These are phyloP conservation scores for Geranomyces michiganensis DNA, from an alignment of 192 early-diverging fungal species.

Conservation along the genomic window DNA sequence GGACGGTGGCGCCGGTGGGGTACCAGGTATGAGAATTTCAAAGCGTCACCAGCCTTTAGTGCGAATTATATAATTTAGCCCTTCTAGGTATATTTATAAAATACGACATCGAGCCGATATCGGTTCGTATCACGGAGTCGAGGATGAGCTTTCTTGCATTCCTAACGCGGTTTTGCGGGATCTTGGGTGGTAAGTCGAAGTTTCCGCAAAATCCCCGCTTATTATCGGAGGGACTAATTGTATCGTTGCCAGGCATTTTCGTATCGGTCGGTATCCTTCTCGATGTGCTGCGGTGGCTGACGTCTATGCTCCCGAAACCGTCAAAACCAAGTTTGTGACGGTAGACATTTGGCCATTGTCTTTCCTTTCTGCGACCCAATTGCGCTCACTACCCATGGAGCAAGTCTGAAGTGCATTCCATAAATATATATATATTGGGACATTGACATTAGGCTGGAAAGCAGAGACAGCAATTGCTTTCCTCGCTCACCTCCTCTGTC, in stretches of 20 bases:
- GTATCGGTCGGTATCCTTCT: constrained; percentile 65
- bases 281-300: constrained; percentile 27
- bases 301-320: neutral
- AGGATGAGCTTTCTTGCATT: constrained; percentile 69
- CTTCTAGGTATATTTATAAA: constrained; percentile 81
- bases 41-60: too few species aligned
- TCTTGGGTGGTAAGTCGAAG: constrained; percentile 70
- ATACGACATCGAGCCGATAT: constrained; percentile 90
- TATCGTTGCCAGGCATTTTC: constrained; percentile 47
- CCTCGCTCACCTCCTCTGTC: too few species aligned
- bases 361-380: too few species aligned
- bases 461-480: too few species aligned
- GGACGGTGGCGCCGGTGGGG: constrained; percentile 36
- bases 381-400: too few species aligned
- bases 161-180: constrained; percentile 80
- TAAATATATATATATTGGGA: too few species aligned
- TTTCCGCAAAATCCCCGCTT: neutral
- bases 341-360: too few species aligned
- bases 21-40: constrained; percentile 45
- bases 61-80: too few species aligned
- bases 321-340: neutral
- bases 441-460: too few species aligned
- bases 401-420: too few species aligned
- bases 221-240: neutral
- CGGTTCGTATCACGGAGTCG: constrained; percentile 73